phyloP scores from a whole-genome alignment of 2,329 filamentous ascomycete species.

The Ustulina deusta region DNA sequence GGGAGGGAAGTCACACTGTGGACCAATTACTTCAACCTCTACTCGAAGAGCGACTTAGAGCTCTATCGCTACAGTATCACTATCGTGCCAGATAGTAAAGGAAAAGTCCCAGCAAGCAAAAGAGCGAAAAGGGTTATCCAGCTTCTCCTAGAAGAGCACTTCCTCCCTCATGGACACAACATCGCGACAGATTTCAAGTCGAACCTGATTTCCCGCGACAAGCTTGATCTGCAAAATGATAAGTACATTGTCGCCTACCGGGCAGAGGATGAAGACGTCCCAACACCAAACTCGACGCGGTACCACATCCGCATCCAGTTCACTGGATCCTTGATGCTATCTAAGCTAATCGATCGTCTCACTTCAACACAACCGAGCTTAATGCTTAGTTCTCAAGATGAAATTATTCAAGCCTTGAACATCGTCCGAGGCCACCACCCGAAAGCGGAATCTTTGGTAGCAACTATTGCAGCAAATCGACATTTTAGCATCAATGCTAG shows the following conservation, averaged over 20 bases:
- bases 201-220: slow-evolving; percentile 11
- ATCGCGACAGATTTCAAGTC: slow-evolving; percentile 26
- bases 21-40: slow-evolving; percentile 25
- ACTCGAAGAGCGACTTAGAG: not conserved
- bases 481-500: not conserved
- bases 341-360: slow-evolving; percentile 20
- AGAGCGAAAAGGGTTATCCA: slow-evolving; percentile 21
- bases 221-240: not conserved
- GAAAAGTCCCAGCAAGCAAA: slow-evolving; percentile 19
- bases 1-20: slow-evolving; percentile 18
- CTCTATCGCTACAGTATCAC: slow-evolving; percentile 15
- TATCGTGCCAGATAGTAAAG: not conserved
- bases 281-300: slow-evolving; percentile 11
- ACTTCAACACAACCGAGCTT: slow-evolving; percentile 21
- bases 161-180: not conserved
- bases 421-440: slow-evolving; percentile 18
- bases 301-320: slow-evolving; percentile 1
- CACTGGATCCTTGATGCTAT: slow-evolving; percentile 14
- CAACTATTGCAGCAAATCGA: slow-evolving; percentile 20
- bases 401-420: slow-evolving; percentile 28
- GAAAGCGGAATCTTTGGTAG: slow-evolving; percentile 13
- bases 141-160: slow-evolving; percentile 21
- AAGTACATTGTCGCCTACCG: slow-evolving; percentile 8
- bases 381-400: slow-evolving; percentile 15
- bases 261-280: slow-evolving; percentile 13